Percentiles rank a stretch among this genome's conserved stretches.
Evolutionary conservation across 2,329 filamentous ascomycete species (phyloP).

Genomic region (Thielaviopsis populi): DNA sequence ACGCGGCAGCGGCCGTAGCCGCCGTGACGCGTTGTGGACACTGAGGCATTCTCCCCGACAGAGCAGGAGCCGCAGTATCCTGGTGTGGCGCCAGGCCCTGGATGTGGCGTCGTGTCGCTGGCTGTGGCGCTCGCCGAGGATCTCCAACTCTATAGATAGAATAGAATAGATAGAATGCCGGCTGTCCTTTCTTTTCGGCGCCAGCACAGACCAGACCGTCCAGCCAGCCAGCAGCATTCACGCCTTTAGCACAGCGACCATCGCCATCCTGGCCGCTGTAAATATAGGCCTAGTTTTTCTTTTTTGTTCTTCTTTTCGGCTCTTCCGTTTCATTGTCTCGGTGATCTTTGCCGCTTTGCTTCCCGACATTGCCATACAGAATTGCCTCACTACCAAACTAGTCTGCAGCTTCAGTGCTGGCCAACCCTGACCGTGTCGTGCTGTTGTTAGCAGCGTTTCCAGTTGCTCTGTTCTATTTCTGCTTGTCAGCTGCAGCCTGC

Average conservation of each 20-base stretch:
- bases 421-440: neutral
- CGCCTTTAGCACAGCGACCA: neutral
- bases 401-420: neutral
- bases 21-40: neutral
- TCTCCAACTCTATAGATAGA: neutral
- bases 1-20: constrained; percentile 3
- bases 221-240: neutral
- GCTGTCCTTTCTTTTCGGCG: neutral
- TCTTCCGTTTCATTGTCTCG: neutral
- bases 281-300: neutral
- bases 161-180: neutral
- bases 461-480: neutral
- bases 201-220: neutral
- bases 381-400: neutral
- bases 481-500: neutral
- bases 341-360: neutral
- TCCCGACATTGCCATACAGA: neutral
- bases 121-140: neutral
- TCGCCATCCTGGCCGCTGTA: neutral
- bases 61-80: neutral
- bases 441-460: neutral
- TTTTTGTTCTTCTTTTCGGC: neutral
- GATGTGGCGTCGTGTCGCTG: neutral
- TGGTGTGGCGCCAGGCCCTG: neutral
- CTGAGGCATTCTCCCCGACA: neutral